Percentiles rank a stretch among this genome's conserved stretches.
Evolutionary conservation across 2,329 filamentous ascomycete genomes (phyloP).

Genomic region (Cladosporium sphaerospermum): DNA sequence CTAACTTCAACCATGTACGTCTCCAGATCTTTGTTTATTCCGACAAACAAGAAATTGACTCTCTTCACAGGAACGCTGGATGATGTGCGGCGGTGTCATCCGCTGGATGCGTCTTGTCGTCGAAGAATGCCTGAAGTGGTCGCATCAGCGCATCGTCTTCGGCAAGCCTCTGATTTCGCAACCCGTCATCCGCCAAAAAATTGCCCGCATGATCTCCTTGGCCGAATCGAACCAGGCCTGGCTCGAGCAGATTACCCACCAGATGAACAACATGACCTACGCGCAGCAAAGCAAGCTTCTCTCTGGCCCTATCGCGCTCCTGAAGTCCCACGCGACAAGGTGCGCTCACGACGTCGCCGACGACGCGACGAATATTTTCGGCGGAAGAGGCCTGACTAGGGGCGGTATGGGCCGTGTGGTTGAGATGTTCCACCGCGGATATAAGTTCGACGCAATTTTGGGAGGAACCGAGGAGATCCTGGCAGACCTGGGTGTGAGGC

Average conservation of each 20-base stretch:
- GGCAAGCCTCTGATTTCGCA: conserved; percentile 76
- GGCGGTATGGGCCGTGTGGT: conserved; percentile 75
- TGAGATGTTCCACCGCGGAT: conserved; percentile 77
- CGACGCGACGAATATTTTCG: conserved; percentile 79
- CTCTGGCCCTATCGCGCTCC: conserved; percentile 72
- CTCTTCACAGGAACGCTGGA: conserved; percentile 28
- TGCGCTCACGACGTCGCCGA: conserved; percentile 78
- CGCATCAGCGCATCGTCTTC: conserved; percentile 79
- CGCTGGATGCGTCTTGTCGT: conserved; percentile 63
- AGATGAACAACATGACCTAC: conserved; percentile 83
- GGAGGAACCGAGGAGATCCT: conserved; percentile 80
- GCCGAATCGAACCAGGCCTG: conserved; percentile 78
- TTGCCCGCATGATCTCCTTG: conserved; percentile 81
- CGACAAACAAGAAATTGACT: not conserved
- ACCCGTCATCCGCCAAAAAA: conserved; percentile 74
- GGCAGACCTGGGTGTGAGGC: conserved; percentile 72
- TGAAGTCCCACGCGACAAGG: conserved; percentile 73
- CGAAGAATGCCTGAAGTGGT: conserved; percentile 83
- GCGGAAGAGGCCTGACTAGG: conserved; percentile 72
- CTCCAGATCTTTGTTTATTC: not conserved
- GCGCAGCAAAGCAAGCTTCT: conserved; percentile 67
- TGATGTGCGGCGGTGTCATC: conserved; percentile 48
- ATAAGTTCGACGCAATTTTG: conserved; percentile 63
- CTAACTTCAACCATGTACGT: conserved; percentile 75
- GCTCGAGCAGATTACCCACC: conserved; percentile 78